Evolutionary conservation across 2,329 filamentous ascomycete species (phyloP).

Genomic region (Microthyrium microscopicum): DNA sequence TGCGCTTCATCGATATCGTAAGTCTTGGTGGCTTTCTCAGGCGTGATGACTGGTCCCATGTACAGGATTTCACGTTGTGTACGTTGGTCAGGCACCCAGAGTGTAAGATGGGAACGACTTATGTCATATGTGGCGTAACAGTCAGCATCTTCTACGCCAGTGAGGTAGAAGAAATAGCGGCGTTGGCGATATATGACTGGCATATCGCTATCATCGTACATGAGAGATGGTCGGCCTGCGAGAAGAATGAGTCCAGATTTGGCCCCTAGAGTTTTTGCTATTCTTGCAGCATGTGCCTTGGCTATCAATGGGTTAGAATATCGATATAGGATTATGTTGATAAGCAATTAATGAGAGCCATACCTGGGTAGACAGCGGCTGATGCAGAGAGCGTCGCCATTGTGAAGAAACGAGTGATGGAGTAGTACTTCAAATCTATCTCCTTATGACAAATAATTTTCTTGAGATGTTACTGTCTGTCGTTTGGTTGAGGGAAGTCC

Average conservation of each 20-base stretch:
- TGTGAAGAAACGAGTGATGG: background rate
- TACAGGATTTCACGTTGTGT: conserved; percentile 45
- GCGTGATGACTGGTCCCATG: conserved; percentile 36
- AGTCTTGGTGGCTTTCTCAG: conserved; percentile 39
- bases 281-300: conserved; percentile 23
- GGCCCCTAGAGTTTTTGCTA: conserved; percentile 19
- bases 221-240: conserved; percentile 30
- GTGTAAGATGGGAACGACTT: conserved; percentile 42
- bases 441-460: background rate
- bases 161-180: conserved; percentile 46
- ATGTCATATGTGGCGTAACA: conserved; percentile 43
- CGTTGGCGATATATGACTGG: conserved; percentile 38
- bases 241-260: conserved; percentile 37
- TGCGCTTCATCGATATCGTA: conserved; percentile 57
- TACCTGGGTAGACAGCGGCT: too few species aligned
- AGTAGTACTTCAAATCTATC: background rate
- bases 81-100: conserved; percentile 59
- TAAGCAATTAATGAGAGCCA: too few species aligned
- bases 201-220: conserved; percentile 43
- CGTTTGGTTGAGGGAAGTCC: too few species aligned
- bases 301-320: conserved; percentile 13
- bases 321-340: too few species aligned
- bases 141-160: conserved; percentile 35
- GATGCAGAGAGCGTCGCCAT: too few species aligned
- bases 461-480: too few species aligned